Base-by-base conservation (phyloP, 441 rosid species). In the Pelargonium myrrhifolium region DNA sequence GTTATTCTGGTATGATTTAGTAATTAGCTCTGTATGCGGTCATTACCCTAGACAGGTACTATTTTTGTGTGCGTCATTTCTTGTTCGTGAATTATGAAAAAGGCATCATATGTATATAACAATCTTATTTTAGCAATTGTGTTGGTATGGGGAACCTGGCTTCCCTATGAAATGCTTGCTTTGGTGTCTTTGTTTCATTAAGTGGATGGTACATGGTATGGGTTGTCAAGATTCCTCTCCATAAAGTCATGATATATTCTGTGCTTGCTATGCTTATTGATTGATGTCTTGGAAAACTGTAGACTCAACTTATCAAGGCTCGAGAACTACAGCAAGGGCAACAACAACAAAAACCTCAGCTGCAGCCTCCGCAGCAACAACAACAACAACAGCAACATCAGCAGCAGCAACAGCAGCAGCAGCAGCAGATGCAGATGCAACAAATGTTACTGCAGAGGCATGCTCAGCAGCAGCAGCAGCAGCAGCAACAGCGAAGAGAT, bases 251-350 rank as follows among this genome's bases (percentile, higher is more conserved):
- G 7, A 56, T 56, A 12, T 56, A 56, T 8, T 17, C 9, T 56
- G 4, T 9, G 24, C 17, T 17, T 21, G 60, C 3, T 47, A 65
- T 70, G 47, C 66, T 71, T 70, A 62, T 17, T 42, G n/a, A 43
- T 58, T 45, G 18, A 75, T 40, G 28, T 59, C 47, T 66, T 65
- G 73, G 68, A 47, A 56, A 75, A 68, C 67, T 62, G 66, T 74
- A 89, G 96, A 92, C 93, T 39, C 96, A 92, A 62, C 73, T 88
- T 83, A 81, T 83, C 45, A 92, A 89, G 78, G 89, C 90, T 51
- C 83, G 88, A 17, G 96, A 92, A 20, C 82, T 64, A 43, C 74
- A 67, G 70, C 70, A 70, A 64, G 66, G 62, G 72, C 72, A 62
- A 62, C 91, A 82, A 1, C 83, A 81, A 4, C 86, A 75, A 0